Conservation (phyloP, 164 flowering plant species). For the Protea cynaroides region DNA sequence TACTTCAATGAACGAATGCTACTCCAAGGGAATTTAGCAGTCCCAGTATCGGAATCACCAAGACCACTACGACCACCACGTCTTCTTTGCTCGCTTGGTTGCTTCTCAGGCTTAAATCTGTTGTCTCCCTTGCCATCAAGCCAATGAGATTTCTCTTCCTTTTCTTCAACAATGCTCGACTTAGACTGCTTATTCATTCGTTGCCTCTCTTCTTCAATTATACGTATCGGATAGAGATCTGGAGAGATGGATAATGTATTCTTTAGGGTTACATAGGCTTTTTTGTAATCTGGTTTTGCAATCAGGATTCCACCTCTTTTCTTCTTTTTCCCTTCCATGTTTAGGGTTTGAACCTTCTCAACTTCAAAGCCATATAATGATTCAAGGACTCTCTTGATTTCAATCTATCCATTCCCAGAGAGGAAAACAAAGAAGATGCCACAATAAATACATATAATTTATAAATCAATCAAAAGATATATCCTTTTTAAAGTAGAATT, state of each 20-base stretch:
- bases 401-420: constrained; percentile 31
- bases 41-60: constrained; percentile 11
- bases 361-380: constrained; percentile 80
- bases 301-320: constrained; percentile 64
- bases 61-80: constrained; percentile 9
- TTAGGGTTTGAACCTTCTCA: constrained; percentile 64
- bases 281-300: constrained; percentile 74
- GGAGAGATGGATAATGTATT: constrained; percentile 52
- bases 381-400: constrained; percentile 79
- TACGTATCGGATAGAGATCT: constrained; percentile 49
- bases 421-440: background rate
- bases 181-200: constrained; percentile 34
- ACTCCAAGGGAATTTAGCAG: constrained; percentile 64
- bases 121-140: constrained; percentile 31
- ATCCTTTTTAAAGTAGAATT: background rate
- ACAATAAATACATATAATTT: background rate
- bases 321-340: constrained; percentile 93
- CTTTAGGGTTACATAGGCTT: constrained; percentile 66
- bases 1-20: constrained; percentile 37
- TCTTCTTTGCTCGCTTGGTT: background rate
- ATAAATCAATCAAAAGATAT: too few species aligned
- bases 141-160: constrained; percentile 49
- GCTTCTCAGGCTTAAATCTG: constrained; percentile 16
- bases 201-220: constrained; percentile 53
- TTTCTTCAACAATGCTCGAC: constrained; percentile 42